phyloP scores from a whole-genome alignment of 805 yeast species.

The Sungouiella thailandica region DNA sequence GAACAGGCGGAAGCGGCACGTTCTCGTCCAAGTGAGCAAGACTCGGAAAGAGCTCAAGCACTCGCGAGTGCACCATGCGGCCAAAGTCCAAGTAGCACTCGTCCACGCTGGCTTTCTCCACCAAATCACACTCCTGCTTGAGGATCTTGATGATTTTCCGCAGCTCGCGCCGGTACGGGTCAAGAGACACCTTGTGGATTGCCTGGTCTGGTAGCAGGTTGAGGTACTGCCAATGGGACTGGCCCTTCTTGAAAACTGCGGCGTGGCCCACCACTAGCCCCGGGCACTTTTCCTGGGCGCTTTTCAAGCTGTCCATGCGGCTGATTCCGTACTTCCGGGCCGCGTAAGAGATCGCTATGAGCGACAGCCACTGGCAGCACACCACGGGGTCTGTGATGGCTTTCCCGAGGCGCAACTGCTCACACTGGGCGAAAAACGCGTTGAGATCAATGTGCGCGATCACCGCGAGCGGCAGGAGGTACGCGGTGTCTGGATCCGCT shows the following conservation, averaged over 20 bases:
- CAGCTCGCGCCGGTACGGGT: conserved; percentile 86
- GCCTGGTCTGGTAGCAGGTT: conserved; percentile 54
- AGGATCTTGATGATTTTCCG: conserved; percentile 70
- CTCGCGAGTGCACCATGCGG: conserved; percentile 43
- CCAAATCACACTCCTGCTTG: conserved; percentile 54
- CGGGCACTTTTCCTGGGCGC: conserved; percentile 76
- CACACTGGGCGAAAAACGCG: conserved; percentile 95
- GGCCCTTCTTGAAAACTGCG: conserved; percentile 88
- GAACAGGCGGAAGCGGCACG: conserved; percentile 42
- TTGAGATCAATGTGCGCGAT: conserved; percentile 87
- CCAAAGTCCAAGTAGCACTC: conserved; percentile 89
- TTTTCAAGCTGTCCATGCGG: conserved; percentile 66
- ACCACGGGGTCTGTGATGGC: conserved; percentile 76
- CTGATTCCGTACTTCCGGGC: conserved; percentile 81
- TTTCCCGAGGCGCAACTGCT: conserved; percentile 67
- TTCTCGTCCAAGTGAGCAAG: conserved; percentile 18
- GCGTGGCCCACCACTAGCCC: conserved; percentile 78
- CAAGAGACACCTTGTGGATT: conserved; percentile 78
- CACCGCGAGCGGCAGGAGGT: conserved; percentile 65
- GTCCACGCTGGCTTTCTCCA: conserved; percentile 94
- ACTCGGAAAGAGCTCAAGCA: conserved; percentile 45
- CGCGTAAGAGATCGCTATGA: conserved; percentile 88
- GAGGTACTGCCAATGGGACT: conserved; percentile 74
- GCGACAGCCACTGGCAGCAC: conserved; percentile 86
- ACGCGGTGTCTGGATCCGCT: conserved; percentile 43